Conservation (phyloP, 75 land plant species). For the Azolla pinnata region DNA sequence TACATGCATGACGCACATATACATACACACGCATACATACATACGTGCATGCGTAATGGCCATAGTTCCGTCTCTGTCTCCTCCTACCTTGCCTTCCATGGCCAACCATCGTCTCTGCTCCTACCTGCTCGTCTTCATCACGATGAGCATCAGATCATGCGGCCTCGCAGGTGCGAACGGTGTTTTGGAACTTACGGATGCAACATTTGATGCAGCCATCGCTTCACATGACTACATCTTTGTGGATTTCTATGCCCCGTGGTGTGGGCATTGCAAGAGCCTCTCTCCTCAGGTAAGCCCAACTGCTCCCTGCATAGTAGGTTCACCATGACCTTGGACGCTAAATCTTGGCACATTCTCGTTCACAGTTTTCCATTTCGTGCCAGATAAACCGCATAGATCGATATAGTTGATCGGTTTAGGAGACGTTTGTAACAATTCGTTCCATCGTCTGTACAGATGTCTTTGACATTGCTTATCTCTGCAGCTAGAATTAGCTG, state of each 20-base stretch:
- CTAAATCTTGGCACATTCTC: too few species aligned
- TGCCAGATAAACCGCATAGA: too few species aligned
- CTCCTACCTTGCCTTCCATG: neutral
- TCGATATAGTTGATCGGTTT: too few species aligned
- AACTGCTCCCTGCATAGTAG: too few species aligned
- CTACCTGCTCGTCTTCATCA: neutral
- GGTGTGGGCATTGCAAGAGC: conserved; percentile 89
- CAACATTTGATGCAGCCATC: conserved; percentile 71
- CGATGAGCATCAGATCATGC: neutral
- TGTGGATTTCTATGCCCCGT: conserved; percentile 92
- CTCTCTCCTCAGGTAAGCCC: conserved; percentile 84
- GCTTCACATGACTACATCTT: conserved; percentile 51
- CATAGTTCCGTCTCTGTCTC: neutral
- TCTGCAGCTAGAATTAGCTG: conserved; percentile 87
- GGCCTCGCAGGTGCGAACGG: conserved; percentile 18
- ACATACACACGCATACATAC: neutral
- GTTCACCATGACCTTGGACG: too few species aligned
- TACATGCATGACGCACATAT: neutral
- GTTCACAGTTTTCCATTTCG: too few species aligned
- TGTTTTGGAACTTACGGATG: conserved; percentile 66
- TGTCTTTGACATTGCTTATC: conserved; percentile 18
- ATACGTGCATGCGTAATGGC: neutral
- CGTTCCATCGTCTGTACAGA: conserved; percentile 1
- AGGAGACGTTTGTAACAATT: too few species aligned
- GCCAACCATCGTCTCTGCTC: neutral